Evolutionary conservation across 2,329 filamentous ascomycete species (phyloP).

Genomic region (Trichophyton schoenleinii): DNA sequence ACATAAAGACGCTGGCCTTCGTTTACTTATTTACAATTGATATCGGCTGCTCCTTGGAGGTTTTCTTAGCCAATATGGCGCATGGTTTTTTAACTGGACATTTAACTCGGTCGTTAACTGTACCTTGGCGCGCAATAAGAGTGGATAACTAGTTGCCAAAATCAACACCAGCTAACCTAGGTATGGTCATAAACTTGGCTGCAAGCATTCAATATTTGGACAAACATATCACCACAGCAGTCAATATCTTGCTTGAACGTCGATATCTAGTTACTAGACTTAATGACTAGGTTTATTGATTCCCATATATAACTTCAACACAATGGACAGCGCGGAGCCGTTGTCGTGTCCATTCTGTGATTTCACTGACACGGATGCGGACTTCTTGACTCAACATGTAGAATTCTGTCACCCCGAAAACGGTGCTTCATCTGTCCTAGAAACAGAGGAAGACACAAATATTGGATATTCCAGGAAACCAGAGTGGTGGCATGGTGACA

Average conservation of each 20-base stretch:
- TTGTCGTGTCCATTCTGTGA: slow-evolving; percentile 35
- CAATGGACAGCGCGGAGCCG: background rate
- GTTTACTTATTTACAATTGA: background rate
- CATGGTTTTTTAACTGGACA: background rate
- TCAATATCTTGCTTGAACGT: background rate
- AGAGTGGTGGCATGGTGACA: background rate
- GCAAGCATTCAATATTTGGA: background rate
- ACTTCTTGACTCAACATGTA: slow-evolving; percentile 33
- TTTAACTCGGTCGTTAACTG: too few species aligned
- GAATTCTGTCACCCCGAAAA: slow-evolving; percentile 34
- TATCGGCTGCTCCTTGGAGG: background rate
- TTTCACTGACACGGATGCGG: slow-evolving; percentile 29
- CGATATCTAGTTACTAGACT: background rate
- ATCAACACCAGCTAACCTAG: too few species aligned
- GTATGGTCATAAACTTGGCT: background rate
- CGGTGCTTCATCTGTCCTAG: slow-evolving; percentile 18
- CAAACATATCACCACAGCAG: background rate
- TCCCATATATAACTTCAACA: background rate
- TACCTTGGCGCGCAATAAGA: too few species aligned
- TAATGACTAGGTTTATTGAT: background rate
- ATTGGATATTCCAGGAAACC: background rate
- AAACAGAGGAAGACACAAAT: slow-evolving; percentile 12
- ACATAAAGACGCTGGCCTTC: too few species aligned
- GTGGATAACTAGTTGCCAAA: too few species aligned
- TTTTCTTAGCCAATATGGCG: background rate